A percentile compares a stretch with the other conserved stretches of the same genome.
Conservation (phyloP, 139 green algal genomes). For the Volvox africanus region DNA sequence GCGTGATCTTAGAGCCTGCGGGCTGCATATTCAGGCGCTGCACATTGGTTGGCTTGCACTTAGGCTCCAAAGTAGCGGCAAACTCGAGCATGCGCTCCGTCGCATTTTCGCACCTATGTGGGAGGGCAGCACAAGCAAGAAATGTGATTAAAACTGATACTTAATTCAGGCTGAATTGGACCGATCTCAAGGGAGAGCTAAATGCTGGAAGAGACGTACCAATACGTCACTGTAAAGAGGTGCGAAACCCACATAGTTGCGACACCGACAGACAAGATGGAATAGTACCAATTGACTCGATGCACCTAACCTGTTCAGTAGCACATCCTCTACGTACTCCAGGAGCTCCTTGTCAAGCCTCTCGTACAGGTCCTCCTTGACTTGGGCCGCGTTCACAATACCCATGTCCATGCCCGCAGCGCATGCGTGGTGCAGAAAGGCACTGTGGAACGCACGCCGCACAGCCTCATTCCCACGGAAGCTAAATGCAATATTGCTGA, state of each 20-base stretch:
- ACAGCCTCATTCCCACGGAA: slow-evolving; percentile 98
- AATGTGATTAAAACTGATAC: too few species aligned
- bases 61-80: slow-evolving; percentile 67
- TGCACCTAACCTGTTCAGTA: slow-evolving; percentile 87
- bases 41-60: slow-evolving; percentile 48
- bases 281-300: too few species aligned
- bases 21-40: slow-evolving; percentile 46
- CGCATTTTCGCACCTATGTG: slow-evolving; percentile 87
- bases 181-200: too few species aligned
- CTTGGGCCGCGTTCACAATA: slow-evolving; percentile 97
- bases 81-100: slow-evolving; percentile 97
- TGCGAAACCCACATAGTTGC: too few species aligned
- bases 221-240: too few species aligned
- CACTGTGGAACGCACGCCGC: slow-evolving; percentile 92
- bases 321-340: slow-evolving; percentile 96
- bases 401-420: slow-evolving; percentile 99
- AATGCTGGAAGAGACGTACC: too few species aligned
- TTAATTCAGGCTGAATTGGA: too few species aligned
- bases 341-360: slow-evolving; percentile 99
- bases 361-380: slow-evolving; percentile 94
- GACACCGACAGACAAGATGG: too few species aligned
- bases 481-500: slow-evolving; percentile 99
- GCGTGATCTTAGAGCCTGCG: slow-evolving; percentile 51
- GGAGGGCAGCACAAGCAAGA: too few species aligned
- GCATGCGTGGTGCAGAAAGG: slow-evolving; percentile 96